Evolutionary conservation across 306 rosid species (phyloP), one percentile per base, ranked within the genome.

Genomic region (Medicago arabica): DNA sequence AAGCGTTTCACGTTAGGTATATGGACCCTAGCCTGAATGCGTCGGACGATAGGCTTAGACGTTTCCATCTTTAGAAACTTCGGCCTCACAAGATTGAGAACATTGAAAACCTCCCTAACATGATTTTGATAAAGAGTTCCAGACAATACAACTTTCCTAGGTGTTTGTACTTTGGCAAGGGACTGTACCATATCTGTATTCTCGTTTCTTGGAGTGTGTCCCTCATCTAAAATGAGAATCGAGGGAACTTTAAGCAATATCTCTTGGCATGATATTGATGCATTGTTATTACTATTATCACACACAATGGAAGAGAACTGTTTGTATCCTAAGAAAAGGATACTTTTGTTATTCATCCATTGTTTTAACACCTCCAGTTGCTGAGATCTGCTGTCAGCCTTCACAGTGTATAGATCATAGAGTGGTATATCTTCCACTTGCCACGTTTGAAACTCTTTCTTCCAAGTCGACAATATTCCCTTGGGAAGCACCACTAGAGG

Each of bases 181-280:
- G 97, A 80, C 43, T 90, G 97, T 66, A 92, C 84, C 65, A 89
- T 89, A 65, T 95, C 96, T 14, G 99, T 92, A 77, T 88, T 81
- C 63, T 95, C 99, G 71, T 92, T 95, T 81, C 97, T 86, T 8
- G 99, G 97, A 39, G 87, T 95, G 77, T 95, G 99, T n/a, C 99
- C 99, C 86, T 95, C 99, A 10, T 95, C 99, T 54, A 95, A 80
- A 47, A 95, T 88, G 15, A 95, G 96, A 85, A 95, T 86, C 0
- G 97, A 78, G 18, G 99, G 97, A 51, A 74, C 87, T 81, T 83
- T 83, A 0, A 95, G 91, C 75, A 95, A 72, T 76, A 95, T 89
- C 18, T 92, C 85, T 68, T 82, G 90, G 75, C 99, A 95, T 7
- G 71, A n/a, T 17, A 23, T 10, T 11, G 98, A 81, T 65, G 23